Evolutionary conservation across 495 filamentous ascomycete genomes (phyloP), one percentile per base, ranked within the genome.

Genomic region (Cenococcum geophilum): DNA sequence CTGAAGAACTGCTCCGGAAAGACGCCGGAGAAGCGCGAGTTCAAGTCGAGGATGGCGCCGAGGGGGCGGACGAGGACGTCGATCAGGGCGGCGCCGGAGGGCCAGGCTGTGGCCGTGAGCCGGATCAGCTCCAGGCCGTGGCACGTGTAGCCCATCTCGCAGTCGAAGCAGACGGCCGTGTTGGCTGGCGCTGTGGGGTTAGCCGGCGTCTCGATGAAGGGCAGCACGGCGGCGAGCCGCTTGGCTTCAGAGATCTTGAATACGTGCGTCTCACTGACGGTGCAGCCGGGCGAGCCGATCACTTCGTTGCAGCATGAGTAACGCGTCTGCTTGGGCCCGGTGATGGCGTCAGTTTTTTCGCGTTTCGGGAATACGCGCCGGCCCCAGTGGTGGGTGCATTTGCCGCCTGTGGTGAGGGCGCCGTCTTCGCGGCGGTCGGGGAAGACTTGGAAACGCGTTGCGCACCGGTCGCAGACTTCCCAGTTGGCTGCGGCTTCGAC

Each of bases 121-220:
- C 93, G 88, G 49, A 97, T 84, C 14, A 99, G 77, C 69, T 99
- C 93, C 58, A 97, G 70, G 0, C 93, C 93, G 37, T 85, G 64
- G 1, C 86, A 86, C 0, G 93, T 97, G 70, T 93, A 99, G 9
- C 89, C 88, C 93, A 99, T 99, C 69, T 99, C 93, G 70, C 95
- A 96, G 72, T 99, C 93, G 65, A 99, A 86, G 66, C 83, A 86
- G 14, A 97, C 82, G 84, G 83, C 47, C 60, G 72, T 55, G 69
- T 68, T 14, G 65, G 62, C 34, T 54, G 70, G 55, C 67, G 73
- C 52, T 4, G 76, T 67, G 10, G 76, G 73, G 52, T 89, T 86
- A 16, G 70, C 60, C 0, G 92, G 90, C 1, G 95, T 97, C 61
- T 81, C 70, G 55, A 82, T 78, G 69, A 96, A 99, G 37, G 89